Evolutionary conservation across 192 early-diverging fungal species (phyloP), one percentile per base, ranked within the genome.

Genomic region (Mortierella claussenii): DNA sequence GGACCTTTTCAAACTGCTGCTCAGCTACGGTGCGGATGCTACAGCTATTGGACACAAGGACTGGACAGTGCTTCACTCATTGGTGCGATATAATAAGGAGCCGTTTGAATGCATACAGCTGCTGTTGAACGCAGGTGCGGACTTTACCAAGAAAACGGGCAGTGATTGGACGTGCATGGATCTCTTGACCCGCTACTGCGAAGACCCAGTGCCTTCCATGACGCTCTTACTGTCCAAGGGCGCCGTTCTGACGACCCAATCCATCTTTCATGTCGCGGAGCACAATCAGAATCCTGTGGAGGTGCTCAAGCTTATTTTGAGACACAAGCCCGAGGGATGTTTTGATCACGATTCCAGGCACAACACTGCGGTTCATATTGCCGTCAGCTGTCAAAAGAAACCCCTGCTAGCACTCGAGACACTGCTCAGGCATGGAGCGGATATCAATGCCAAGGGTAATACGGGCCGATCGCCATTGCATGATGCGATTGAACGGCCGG

Each of bases 101-200:
- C 73, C 73, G 2, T 76, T 55, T 32, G 73, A 76, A 24, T 76
- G 73, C 24, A 76, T 76, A 4, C 64, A 65, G 18, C 27, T 76
- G 2, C 53, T 76, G 5, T 42, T 76, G 15, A 64, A 76, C 9
- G 73, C 73, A 1, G 73, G 73, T 4, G 73, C 73, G 9, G 73
- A 76, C 51, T 76, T 67, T 21, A 67, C 73, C 3, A 76, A 76
- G 43, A 76, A 76, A 34, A 76, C 73, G 20, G 73, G 55, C 20
- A 67, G 73, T 26, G 73, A 76, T 21, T 76, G 73, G 73, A 76
- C 73, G 4, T 76, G 73, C 37, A 76, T 76, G 73, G 73, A 76
- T 53, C 59, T 76, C 1, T 34, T 76, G 52, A 76, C 73, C 1
- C 63, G 73, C 1, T 76, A 76, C 31, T 76, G 73, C 40, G 64